Evolutionary conservation across 2,329 filamentous ascomycete species (phyloP).

Genomic region (Fonsecaea multimorphosa): DNA sequence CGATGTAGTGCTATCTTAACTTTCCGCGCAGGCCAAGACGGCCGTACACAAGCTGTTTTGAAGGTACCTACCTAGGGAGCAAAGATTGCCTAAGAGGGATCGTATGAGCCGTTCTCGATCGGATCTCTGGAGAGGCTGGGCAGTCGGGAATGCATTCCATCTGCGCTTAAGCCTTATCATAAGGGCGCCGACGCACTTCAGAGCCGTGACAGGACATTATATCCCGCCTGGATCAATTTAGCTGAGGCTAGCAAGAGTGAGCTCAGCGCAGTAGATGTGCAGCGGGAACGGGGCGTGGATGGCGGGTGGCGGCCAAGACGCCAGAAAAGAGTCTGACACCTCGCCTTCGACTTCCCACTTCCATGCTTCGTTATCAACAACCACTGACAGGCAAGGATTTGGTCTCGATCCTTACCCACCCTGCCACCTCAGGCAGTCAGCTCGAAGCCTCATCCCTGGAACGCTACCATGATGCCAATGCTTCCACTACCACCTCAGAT

Average conservation of each 20-base stretch:
- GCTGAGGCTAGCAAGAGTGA: no score
- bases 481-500: not conserved
- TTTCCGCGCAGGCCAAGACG: not conserved
- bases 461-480: not conserved
- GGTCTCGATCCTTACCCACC: conserved; percentile 8
- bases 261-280: conserved; percentile 8
- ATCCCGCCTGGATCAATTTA: no score
- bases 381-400: conserved; percentile 13
- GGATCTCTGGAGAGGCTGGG: not conserved
- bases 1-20: not conserved
- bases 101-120: not conserved
- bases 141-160: not conserved
- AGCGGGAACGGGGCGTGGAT: conserved; percentile 10
- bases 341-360: conserved; percentile 12
- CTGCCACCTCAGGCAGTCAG: conserved; percentile 14
- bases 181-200: not conserved
- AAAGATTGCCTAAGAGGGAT: not conserved
- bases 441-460: conserved; percentile 13
- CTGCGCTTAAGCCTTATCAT: conserved; percentile 12
- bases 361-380: conserved; percentile 16
- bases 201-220: conserved; percentile 2
- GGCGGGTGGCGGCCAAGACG: conserved; percentile 20
- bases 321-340: conserved; percentile 6
- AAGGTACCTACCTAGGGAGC: not conserved
- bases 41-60: not conserved